Conservation (phyloP, 1,284 basidiomycete species). For the Ceratobasidium sp. region DNA sequence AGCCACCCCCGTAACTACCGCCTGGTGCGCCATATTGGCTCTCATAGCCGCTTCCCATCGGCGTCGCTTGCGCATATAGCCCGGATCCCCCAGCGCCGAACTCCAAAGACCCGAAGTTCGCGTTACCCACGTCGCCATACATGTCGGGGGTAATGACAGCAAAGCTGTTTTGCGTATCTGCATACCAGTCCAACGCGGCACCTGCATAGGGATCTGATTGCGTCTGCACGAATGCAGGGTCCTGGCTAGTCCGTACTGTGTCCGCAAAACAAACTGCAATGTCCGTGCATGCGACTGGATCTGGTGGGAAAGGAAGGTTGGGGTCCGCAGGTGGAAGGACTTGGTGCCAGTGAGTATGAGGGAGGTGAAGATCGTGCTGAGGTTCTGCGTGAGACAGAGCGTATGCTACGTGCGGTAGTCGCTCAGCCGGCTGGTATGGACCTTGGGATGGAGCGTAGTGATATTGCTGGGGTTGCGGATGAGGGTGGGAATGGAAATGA, state of each 20-base stretch:
- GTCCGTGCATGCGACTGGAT: constrained; percentile 36
- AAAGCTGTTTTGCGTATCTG: constrained; percentile 17
- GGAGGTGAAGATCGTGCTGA: constrained; percentile 31
- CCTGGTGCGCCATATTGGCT: background rate
- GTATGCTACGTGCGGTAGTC: constrained; percentile 37
- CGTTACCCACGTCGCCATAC: background rate
- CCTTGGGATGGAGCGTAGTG: background rate
- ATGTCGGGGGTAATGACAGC: constrained; percentile 7
- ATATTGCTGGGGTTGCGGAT: constrained; percentile 8
- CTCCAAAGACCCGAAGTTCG: background rate
- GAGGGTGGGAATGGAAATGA: background rate
- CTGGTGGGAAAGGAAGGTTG: constrained; percentile 36
- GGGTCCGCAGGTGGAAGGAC: constrained; percentile 35
- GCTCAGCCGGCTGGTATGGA: background rate
- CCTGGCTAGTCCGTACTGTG: constrained; percentile 28
- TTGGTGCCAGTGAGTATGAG: constrained; percentile 33
- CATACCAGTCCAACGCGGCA: constrained; percentile 19
- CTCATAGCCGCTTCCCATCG: background rate
- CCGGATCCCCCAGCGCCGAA: background rate
- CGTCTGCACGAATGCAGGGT: constrained; percentile 27
- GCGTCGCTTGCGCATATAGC: background rate
- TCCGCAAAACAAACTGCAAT: constrained; percentile 37
- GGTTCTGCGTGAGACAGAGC: constrained; percentile 27
- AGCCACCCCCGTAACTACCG: background rate
- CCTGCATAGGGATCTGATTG: constrained; percentile 25